These are phyloP conservation scores for Globisporangium megalacanthum DNA, from an alignment of 352 stramenopile genomes.

Conservation along the genomic window DNA sequence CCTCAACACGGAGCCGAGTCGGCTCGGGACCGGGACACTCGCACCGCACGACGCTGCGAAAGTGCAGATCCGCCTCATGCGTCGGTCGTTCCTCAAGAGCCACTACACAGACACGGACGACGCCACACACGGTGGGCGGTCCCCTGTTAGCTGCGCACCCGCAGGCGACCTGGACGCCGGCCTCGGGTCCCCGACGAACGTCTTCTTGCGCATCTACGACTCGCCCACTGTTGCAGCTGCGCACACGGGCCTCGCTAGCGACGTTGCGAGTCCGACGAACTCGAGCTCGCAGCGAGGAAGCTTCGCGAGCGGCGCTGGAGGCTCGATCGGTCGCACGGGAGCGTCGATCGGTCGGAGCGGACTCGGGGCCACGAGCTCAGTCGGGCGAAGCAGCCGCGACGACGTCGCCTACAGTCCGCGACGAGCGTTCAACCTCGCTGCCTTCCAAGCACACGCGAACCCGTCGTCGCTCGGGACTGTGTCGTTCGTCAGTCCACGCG, in stretches of 20 bases:
- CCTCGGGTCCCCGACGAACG: slow-evolving; percentile 30
- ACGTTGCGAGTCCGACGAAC: slow-evolving; percentile 13
- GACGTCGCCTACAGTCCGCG: slow-evolving; percentile 26
- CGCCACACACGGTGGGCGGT: neutral
- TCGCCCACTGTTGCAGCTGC: slow-evolving; percentile 36
- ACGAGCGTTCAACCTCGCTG: slow-evolving; percentile 46
- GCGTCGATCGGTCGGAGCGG: neutral
- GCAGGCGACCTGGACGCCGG: neutral
- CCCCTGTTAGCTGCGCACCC: neutral
- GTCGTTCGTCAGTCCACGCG: slow-evolving; percentile 11
- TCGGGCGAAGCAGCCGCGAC: slow-evolving; percentile 11
- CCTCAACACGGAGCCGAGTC: slow-evolving; percentile 34
- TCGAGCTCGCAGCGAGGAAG: slow-evolving; percentile 7
- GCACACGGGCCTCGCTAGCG: slow-evolving; percentile 19
- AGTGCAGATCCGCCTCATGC: slow-evolving; percentile 63
- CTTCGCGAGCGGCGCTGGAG: neutral
- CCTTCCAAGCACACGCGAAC: slow-evolving; percentile 32
- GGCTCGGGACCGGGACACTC: slow-evolving; percentile 15
- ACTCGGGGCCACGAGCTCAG: neutral
- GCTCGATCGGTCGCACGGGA: neutral
- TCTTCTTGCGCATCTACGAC: slow-evolving; percentile 73
- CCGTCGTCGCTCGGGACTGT: slow-evolving; percentile 3
- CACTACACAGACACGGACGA: slow-evolving; percentile 45
- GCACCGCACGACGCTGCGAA: slow-evolving; percentile 46
- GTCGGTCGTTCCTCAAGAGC: slow-evolving; percentile 63